Percentiles rank a stretch among this genome's conserved stretches.
Conservation (phyloP, 2,329 filamentous ascomycete genomes). For the Fusarium solani-melongenae region DNA sequence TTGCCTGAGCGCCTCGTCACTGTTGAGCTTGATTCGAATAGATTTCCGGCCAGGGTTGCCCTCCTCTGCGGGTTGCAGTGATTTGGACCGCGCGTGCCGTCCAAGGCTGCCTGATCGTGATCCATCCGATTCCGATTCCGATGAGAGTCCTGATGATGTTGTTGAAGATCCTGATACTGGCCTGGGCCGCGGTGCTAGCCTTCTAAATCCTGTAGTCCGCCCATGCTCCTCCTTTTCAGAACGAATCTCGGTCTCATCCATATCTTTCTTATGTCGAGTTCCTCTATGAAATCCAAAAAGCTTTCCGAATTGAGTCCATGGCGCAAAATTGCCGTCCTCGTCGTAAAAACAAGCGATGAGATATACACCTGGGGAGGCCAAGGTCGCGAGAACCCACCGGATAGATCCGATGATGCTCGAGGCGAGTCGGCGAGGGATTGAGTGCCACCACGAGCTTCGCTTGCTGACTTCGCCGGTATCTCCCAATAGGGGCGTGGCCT, state of each 20-base stretch:
- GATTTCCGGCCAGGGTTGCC: conserved; percentile 76
- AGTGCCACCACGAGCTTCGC: conserved; percentile 62
- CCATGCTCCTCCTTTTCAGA: conserved; percentile 45
- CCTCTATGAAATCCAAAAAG: conserved; percentile 64
- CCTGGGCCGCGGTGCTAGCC: conserved; percentile 41
- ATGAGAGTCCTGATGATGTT: conserved; percentile 73
- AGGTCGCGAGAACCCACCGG: conserved; percentile 80
- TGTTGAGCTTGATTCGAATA: conserved; percentile 90
- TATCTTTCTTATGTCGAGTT: conserved; percentile 56
- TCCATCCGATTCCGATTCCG: conserved; percentile 76
- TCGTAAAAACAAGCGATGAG: conserved; percentile 86
- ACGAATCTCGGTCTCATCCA: conserved; percentile 37
- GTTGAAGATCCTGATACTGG: conserved; percentile 48
- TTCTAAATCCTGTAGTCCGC: conserved; percentile 43
- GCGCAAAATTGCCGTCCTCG: conserved; percentile 80
- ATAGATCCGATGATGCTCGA: conserved; percentile 79
- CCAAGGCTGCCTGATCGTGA: conserved; percentile 43
- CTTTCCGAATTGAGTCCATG: conserved; percentile 77
- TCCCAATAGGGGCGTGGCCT: conserved; percentile 73
- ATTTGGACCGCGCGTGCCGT: conserved; percentile 73
- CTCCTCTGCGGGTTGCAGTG: conserved; percentile 70
- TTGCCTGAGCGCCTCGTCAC: conserved; percentile 79
- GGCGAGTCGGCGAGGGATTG: conserved; percentile 75
- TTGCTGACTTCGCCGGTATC: conserved; percentile 49
- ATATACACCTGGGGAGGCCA: conserved; percentile 85